Evolutionary conservation across 768 basidiomycete genomes (phyloP).

Genomic region (Psilocybe cyanescens): DNA sequence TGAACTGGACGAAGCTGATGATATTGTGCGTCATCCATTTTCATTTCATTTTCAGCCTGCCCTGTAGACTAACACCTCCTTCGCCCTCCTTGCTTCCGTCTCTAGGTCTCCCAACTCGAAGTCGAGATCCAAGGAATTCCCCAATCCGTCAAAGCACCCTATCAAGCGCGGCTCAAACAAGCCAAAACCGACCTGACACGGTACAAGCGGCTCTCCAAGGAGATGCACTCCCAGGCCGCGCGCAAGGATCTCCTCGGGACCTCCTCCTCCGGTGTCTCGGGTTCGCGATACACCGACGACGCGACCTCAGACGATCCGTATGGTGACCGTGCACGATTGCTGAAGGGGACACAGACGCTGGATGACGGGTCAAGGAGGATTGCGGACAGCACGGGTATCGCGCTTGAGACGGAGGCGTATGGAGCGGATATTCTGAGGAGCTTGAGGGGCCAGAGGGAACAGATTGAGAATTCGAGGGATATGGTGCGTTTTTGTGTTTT

Average conservation of each 20-base stretch:
- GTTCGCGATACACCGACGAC: not conserved
- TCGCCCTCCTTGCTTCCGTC: not conserved
- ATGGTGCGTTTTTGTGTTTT: conserved; percentile 52
- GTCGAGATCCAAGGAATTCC: conserved; percentile 93
- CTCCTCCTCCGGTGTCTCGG: conserved; percentile 13
- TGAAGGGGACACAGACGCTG: conserved; percentile 72
- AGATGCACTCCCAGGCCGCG: conserved; percentile 65
- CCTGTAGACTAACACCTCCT: not conserved
- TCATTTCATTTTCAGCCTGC: conserved; percentile 2
- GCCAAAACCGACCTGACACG: conserved; percentile 73
- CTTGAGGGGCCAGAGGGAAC: conserved; percentile 83
- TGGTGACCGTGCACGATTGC: conserved; percentile 66
- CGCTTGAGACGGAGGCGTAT: conserved; percentile 91
- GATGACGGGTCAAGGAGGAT: conserved; percentile 71
- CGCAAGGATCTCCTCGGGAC: conserved; percentile 64
- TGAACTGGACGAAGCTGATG: conserved; percentile 93
- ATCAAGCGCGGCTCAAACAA: conserved; percentile 66
- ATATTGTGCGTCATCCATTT: conserved; percentile 64
- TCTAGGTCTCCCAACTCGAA: conserved; percentile 91
- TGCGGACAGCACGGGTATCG: conserved; percentile 85
- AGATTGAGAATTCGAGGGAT: conserved; percentile 87
- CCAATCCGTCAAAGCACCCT: conserved; percentile 73
- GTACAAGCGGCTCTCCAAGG: conserved; percentile 80
- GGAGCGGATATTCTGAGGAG: conserved; percentile 87
- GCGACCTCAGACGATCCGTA: conserved; percentile 74